These are phyloP conservation scores for Aspergillus novoparasiticus DNA, from an alignment of 2,329 filamentous ascomycete genomes.

Conservation along the genomic window DNA sequence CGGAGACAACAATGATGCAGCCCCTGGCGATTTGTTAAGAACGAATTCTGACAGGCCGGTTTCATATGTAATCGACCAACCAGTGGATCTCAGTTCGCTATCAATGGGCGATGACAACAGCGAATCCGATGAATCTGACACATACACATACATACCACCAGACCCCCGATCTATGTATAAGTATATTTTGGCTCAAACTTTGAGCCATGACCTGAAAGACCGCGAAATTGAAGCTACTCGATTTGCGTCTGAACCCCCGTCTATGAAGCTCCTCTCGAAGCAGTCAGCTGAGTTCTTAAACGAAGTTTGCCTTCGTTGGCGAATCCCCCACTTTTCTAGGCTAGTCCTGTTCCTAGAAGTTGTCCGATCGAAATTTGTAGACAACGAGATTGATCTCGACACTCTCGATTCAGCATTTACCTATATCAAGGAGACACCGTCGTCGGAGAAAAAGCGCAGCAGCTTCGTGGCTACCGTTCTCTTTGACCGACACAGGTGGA, in stretches of 20 bases:
- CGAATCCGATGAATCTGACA: slow-evolving; percentile 50
- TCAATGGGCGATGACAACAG: slow-evolving; percentile 57
- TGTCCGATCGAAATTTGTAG: slow-evolving; percentile 78
- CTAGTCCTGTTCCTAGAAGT: slow-evolving; percentile 83
- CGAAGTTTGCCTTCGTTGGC: slow-evolving; percentile 85
- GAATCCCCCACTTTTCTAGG: slow-evolving; percentile 79
- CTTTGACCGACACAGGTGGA: slow-evolving; percentile 67
- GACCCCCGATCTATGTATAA: slow-evolving; percentile 83
- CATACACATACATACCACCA: slow-evolving; percentile 86
- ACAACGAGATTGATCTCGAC: slow-evolving; percentile 78
- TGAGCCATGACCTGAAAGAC: slow-evolving; percentile 64
- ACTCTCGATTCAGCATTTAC: slow-evolving; percentile 83
- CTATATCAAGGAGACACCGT: slow-evolving; percentile 72
- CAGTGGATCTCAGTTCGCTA: slow-evolving; percentile 62
- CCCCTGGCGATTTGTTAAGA: slow-evolving; percentile 50
- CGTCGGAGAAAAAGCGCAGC: slow-evolving; percentile 60
- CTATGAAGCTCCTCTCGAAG: slow-evolving; percentile 66
- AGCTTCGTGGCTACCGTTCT: slow-evolving; percentile 52
- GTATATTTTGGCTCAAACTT: slow-evolving; percentile 75
- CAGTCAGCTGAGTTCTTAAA: slow-evolving; percentile 80
- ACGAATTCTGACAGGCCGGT: slow-evolving; percentile 50
- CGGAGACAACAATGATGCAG: slow-evolving; percentile 40
- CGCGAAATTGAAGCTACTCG: slow-evolving; percentile 54
- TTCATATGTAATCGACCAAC: slow-evolving; percentile 65
- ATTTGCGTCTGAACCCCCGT: slow-evolving; percentile 50